A percentile compares a stretch with the other conserved stretches of the same genome.
Conservation (phyloP, 2,329 filamentous ascomycete species). For the Colletotrichum tofieldiae region DNA sequence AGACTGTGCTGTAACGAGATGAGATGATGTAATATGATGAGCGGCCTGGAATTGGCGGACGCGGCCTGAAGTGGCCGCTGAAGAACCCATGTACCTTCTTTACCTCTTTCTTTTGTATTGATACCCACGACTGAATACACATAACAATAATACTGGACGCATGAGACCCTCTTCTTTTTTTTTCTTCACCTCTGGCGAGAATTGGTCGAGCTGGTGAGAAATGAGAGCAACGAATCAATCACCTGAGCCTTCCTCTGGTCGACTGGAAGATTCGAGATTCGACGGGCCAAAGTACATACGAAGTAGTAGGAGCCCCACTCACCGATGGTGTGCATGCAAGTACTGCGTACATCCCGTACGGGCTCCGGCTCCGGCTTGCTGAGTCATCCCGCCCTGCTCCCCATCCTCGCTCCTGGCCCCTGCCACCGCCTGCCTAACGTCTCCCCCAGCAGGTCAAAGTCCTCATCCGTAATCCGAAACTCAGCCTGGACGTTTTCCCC, state of each 20-base stretch:
- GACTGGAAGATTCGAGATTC: constrained; percentile 2
- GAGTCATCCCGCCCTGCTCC: constrained; percentile 20
- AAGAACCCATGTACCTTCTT: constrained; percentile 10
- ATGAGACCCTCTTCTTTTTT: no score
- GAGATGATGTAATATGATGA: neutral
- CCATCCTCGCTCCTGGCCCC: neutral
- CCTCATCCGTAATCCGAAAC: constrained; percentile 32
- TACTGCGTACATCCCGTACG: neutral
- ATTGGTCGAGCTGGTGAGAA: neutral
- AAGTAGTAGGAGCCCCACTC: neutral
- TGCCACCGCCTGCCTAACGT: constrained; percentile 2
- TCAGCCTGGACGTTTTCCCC: constrained; percentile 35
- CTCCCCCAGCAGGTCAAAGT: constrained; percentile 21
- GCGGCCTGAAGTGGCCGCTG: neutral
- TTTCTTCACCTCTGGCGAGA: no score
- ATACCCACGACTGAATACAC: constrained; percentile 3
- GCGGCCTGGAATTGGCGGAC: neutral
- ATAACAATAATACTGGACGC: neutral
- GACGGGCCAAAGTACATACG: neutral
- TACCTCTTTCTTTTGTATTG: constrained; percentile 20
- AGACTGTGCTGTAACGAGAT: neutral
- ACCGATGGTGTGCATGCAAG: neutral
- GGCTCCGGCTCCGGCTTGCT: neutral
- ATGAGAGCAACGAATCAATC: neutral
- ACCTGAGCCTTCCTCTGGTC: neutral